A percentile compares a stretch with the other conserved stretches of the same genome.
phyloP scores from a whole-genome alignment of 1,139 yeast genomes.

The Nakaseomyces sp. region DNA sequence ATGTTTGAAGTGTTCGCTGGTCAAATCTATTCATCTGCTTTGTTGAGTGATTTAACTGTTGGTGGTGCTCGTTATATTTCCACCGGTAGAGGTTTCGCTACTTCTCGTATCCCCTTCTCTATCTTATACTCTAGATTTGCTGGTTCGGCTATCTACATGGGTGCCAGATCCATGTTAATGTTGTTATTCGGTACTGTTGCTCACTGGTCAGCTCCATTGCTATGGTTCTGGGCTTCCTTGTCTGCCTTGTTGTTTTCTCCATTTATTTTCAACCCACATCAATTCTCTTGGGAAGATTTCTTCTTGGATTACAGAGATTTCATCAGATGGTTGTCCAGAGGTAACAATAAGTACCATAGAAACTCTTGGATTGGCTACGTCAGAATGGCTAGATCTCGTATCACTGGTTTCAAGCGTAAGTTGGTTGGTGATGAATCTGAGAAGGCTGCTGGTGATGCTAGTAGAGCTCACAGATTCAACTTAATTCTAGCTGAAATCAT shows the following conservation, averaged over 20 bases:
- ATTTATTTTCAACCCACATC: conserved; percentile 95
- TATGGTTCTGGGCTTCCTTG: conserved; percentile 98
- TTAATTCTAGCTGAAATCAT: conserved; percentile 77
- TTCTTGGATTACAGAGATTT: conserved; percentile 97
- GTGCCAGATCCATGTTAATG: conserved; percentile 85
- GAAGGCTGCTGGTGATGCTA: conserved; percentile 87
- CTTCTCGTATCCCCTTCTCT: conserved; percentile 95
- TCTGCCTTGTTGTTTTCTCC: conserved; percentile 89
- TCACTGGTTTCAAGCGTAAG: conserved; percentile 96
- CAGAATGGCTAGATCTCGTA: conserved; percentile 89
- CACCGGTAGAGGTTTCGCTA: conserved; percentile 98
- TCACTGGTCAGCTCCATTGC: conserved; percentile 93
- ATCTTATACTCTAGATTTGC: conserved; percentile 95
- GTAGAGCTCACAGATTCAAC: conserved; percentile 89
- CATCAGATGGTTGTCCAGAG: conserved; percentile 97
- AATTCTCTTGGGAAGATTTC: conserved; percentile 98
- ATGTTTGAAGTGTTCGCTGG: conserved; percentile 97
- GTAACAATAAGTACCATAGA: conserved; percentile 98
- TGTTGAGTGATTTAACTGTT: conserved; percentile 83
- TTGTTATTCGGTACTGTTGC: conserved; percentile 85
- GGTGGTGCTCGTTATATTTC: conserved; percentile 99
- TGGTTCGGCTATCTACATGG: conserved; percentile 92
- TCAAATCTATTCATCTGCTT: conserved; percentile 90
- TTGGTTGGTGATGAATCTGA: conserved; percentile 81
- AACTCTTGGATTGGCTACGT: conserved; percentile 99